A percentile compares a stretch with the other conserved stretches of the same genome.
Conservation (phyloP, 2,329 filamentous ascomycete species). For the Nothophaeocryptopus gaeumannii region DNA sequence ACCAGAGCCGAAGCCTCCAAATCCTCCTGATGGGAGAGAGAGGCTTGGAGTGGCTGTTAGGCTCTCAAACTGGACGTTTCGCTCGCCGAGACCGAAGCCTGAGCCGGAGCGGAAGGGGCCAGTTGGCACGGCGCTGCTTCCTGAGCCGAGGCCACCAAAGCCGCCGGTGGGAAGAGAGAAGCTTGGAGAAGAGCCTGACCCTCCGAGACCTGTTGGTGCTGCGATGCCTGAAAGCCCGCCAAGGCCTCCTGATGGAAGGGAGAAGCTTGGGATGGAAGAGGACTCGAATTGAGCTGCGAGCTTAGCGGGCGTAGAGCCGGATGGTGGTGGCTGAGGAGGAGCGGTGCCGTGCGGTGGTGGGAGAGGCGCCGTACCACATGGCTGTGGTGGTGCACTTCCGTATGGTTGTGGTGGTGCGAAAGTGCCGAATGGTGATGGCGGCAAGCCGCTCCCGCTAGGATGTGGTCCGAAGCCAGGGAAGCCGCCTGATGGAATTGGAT, state of each 20-base stretch:
- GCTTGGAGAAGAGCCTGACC: slow-evolving; percentile 1
- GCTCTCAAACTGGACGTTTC: not conserved
- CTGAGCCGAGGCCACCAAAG: slow-evolving; percentile 2
- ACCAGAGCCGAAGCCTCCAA: not conserved
- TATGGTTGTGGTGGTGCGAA: not conserved
- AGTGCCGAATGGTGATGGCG: not conserved
- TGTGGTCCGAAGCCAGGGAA: not conserved
- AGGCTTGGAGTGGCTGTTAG: not conserved
- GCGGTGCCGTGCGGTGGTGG: not conserved
- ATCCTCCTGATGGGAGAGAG: not conserved
- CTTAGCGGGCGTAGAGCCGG: slow-evolving; percentile 1
- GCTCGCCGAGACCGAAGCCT: not conserved
- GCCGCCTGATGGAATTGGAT: not conserved
- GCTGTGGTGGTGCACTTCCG: not conserved
- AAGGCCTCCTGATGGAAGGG: slow-evolving; percentile 1
- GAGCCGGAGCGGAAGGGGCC: not conserved
- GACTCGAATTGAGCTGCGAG: not conserved
- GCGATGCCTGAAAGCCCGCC: slow-evolving; percentile 3
- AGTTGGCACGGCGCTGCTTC: not conserved
- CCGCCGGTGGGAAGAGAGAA: slow-evolving; percentile 6
- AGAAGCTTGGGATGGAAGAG: not conserved
- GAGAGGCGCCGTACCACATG: not conserved
- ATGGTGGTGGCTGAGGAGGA: slow-evolving; percentile 1
- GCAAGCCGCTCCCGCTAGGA: not conserved
- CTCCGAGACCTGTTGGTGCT: slow-evolving; percentile 7